Evolutionary conservation across 192 early-diverging fungal genomes (phyloP).

Genomic region (Mortierella antarctica): DNA sequence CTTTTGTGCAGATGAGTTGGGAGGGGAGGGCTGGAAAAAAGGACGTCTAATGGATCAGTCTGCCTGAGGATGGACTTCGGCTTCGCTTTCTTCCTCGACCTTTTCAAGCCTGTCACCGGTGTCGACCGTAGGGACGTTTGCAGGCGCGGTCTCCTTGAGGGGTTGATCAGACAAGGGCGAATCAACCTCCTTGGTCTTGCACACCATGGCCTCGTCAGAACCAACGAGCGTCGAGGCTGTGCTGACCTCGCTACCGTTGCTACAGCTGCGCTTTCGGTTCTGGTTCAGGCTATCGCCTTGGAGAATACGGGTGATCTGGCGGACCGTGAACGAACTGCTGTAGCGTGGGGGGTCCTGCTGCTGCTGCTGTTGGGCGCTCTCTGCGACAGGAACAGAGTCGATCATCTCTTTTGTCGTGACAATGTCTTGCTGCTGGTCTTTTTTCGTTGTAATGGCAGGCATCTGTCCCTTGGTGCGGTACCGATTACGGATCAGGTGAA

Average conservation of each 20-base stretch:
- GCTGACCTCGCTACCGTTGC: constrained; percentile 19
- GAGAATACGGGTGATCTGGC: not conserved
- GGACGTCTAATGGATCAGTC: not conserved
- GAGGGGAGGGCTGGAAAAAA: not conserved
- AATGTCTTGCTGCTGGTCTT: not conserved
- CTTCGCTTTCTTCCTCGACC: constrained; percentile 12
- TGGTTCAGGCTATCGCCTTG: not conserved
- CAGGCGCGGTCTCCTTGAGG: too few species aligned
- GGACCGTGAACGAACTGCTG: not conserved
- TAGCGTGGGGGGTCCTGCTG: too few species aligned
- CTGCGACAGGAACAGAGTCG: not conserved
- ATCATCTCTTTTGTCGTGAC: not conserved
- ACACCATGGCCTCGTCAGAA: constrained; percentile 6
- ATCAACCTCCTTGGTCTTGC: not conserved
- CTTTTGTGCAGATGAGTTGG: not conserved
- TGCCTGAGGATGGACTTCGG: not conserved
- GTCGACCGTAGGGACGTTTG: not conserved
- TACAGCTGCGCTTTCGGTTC: constrained; percentile 22
- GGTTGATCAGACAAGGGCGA: not conserved
- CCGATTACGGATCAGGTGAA: constrained; percentile 27
- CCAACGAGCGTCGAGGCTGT: constrained; percentile 29
- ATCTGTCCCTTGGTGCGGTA: not conserved
- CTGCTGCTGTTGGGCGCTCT: not conserved
- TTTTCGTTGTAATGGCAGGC: not conserved
- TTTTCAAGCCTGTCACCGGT: not conserved